Conservation (phyloP, 176 grass and related monocot genomes). For the Bolboschoenus planiculmis region DNA sequence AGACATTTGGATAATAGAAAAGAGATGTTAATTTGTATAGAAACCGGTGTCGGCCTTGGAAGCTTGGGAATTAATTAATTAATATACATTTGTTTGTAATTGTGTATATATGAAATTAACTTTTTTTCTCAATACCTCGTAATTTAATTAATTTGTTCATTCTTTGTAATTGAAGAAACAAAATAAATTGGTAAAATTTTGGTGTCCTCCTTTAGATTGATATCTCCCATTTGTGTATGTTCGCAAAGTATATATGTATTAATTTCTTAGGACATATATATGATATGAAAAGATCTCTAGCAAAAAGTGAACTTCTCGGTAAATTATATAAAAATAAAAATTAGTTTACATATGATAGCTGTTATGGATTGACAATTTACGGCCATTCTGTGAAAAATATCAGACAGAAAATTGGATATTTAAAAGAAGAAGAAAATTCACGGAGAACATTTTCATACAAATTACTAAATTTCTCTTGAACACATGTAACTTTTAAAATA, state of each 20-base stretch:
- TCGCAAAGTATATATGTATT: neutral
- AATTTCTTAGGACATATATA: neutral
- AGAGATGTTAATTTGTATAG: neutral
- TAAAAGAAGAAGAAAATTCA: neutral
- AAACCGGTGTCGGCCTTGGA: neutral
- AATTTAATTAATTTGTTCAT: constrained; percentile 4
- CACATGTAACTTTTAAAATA: no score
- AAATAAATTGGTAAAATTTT: neutral
- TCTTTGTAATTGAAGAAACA: neutral
- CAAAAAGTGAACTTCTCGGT: no score
- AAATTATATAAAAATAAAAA: neutral
- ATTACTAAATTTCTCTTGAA: no score
- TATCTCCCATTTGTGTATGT: neutral
- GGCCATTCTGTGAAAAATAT: neutral
- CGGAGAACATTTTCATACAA: neutral
- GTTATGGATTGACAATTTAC: neutral
- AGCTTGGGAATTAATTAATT: neutral
- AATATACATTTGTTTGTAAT: no score
- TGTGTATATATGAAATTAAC: neutral
- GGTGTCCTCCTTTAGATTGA: neutral
- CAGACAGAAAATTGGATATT: neutral
- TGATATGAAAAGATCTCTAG: neutral
- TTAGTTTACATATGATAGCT: neutral
- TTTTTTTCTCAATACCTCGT: neutral
- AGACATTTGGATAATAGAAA: neutral